Evolutionary conservation across 2,329 filamentous ascomycete genomes (phyloP).

Genomic region (Colletotrichum cereale): DNA sequence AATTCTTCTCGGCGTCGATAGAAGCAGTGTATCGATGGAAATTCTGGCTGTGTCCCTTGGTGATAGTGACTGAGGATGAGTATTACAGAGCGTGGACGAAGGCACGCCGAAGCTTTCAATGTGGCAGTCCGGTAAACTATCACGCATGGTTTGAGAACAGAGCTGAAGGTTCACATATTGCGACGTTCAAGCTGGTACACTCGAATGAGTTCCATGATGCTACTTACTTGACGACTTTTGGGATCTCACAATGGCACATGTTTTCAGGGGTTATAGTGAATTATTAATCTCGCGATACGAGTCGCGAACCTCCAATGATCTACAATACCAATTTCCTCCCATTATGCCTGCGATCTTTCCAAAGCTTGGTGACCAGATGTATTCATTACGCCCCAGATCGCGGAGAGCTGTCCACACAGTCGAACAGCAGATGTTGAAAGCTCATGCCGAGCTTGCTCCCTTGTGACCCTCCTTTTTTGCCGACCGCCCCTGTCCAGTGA

Average conservation of each 20-base stretch:
- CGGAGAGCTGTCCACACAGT: not conserved
- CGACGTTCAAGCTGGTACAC: not conserved
- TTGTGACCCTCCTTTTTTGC: not conserved
- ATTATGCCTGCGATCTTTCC: slow-evolving; percentile 30
- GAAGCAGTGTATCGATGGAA: not conserved
- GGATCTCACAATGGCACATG: not conserved
- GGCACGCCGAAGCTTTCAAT: not conserved
- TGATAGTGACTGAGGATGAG: not conserved
- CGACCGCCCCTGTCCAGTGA: not conserved
- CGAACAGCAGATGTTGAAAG: not conserved
- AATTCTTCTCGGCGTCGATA: not conserved
- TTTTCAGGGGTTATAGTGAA: not conserved
- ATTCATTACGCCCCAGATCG: slow-evolving; percentile 10
- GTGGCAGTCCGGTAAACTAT: not conserved
- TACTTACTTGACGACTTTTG: not conserved
- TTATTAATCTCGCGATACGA: slow-evolving; percentile 28
- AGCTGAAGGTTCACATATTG: not conserved
- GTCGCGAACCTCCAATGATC: slow-evolving; percentile 24
- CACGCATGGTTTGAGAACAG: not conserved
- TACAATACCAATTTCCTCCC: slow-evolving; percentile 36
- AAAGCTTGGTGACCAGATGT: slow-evolving; percentile 23
- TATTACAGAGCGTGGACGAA: not conserved
- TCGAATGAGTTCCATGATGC: not conserved
- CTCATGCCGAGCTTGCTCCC: not conserved
- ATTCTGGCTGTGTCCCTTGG: not conserved